These are phyloP conservation scores for Kluyveromyces nonfermentans DNA, from an alignment of 805 yeast species.

Conservation along the genomic window DNA sequence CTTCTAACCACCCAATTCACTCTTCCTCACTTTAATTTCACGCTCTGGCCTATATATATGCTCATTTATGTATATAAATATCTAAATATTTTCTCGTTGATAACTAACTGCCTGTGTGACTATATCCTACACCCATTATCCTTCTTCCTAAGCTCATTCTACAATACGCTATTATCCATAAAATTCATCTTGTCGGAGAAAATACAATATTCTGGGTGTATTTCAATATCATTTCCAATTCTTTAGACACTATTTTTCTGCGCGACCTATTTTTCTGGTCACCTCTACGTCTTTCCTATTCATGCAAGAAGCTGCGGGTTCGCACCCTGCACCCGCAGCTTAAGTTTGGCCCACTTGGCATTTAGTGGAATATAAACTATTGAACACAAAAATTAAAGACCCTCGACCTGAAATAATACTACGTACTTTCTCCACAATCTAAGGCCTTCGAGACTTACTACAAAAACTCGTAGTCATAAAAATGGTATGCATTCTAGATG, in stretches of 20 bases:
- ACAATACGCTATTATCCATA: neutral
- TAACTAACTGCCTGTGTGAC: neutral
- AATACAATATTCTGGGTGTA: neutral
- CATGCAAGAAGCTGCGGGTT: neutral
- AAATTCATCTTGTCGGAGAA: neutral
- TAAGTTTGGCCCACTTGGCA: neutral
- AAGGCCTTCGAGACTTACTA: neutral
- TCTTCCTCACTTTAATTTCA: neutral
- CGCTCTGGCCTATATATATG: neutral
- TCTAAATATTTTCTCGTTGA: neutral
- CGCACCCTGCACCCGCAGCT: neutral
- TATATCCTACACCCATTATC: neutral
- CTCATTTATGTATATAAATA: too few relatives aligned
- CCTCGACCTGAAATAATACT: neutral
- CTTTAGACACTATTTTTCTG: neutral
- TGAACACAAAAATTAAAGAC: neutral
- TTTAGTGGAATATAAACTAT: neutral
- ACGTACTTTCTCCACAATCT: neutral
- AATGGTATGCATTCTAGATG: too few relatives aligned
- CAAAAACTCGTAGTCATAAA: too few relatives aligned
- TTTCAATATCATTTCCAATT: neutral
- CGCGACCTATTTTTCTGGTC: neutral
- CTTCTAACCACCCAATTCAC: neutral
- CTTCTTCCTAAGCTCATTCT: neutral
- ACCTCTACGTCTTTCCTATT: neutral